These are phyloP conservation scores for Fusarium pseudograminearum DNA, from an alignment of 2,329 filamentous ascomycete genomes.

Conservation along the genomic window DNA sequence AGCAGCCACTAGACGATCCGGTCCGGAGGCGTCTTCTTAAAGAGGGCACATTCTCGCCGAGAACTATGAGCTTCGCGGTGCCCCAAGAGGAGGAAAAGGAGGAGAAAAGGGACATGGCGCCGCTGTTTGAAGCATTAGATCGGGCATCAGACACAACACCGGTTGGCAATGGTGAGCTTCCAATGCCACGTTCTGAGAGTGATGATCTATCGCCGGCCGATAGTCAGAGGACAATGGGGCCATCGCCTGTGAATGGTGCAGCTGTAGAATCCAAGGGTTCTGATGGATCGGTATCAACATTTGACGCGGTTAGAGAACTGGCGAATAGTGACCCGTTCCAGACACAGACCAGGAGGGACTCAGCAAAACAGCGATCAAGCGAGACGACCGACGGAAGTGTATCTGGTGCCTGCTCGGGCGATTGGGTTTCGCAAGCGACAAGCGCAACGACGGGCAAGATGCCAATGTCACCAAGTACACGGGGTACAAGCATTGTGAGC, in stretches of 20 bases:
- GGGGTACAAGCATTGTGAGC: conserved; percentile 74
- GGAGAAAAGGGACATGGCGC: conserved; percentile 40
- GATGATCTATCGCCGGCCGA: conserved; percentile 47
- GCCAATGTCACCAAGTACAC: conserved; percentile 73
- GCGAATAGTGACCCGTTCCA: conserved; percentile 64
- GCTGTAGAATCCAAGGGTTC: conserved; percentile 55
- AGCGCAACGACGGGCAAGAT: conserved; percentile 73
- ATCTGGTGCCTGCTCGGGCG: conserved; percentile 65
- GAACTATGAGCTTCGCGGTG: conserved; percentile 58
- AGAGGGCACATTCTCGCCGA: conserved; percentile 60
- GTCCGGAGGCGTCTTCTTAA: conserved; percentile 52
- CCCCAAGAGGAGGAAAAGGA: conserved; percentile 46
- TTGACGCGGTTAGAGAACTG: conserved; percentile 62
- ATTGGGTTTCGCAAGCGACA: conserved; percentile 73
- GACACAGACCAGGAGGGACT: conserved; percentile 51
- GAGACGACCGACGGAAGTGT: conserved; percentile 72
- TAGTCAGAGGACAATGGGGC: conserved; percentile 47
- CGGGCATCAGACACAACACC: conserved; percentile 38
- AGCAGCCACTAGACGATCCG: conserved; percentile 54
- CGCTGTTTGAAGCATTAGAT: conserved; percentile 34
- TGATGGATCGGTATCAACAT: conserved; percentile 59
- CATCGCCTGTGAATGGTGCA: conserved; percentile 41
- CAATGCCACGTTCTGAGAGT: conserved; percentile 43
- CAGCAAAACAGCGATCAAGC: conserved; percentile 67
- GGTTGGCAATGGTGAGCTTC: conserved; percentile 39